These are phyloP conservation scores for Diaporthe sp. DNA, from an alignment of 2,329 filamentous ascomycete species.

Conservation along the genomic window DNA sequence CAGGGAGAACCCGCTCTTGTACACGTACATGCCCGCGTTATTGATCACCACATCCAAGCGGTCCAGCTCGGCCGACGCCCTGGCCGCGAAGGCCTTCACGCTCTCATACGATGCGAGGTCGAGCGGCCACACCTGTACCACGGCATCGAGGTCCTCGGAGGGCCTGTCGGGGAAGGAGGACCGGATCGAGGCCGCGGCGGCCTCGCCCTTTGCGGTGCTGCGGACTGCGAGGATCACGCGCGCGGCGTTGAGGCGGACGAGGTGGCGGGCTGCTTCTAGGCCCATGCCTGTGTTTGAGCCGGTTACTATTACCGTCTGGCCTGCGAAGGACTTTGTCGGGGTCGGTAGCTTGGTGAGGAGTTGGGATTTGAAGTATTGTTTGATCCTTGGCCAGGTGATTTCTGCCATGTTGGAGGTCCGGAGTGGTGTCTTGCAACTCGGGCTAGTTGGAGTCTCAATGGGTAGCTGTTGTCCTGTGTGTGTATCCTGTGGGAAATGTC, in stretches of 20 bases:
- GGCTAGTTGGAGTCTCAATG: neutral
- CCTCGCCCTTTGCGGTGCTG: constrained; percentile 51
- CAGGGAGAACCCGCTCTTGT: neutral
- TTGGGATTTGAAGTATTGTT: constrained; percentile 20
- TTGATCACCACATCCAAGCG: constrained; percentile 36
- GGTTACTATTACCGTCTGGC: constrained; percentile 53
- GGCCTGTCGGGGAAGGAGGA: neutral
- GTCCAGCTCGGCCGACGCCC: neutral
- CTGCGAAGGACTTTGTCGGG: constrained; percentile 32
- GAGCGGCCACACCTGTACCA: constrained; percentile 38
- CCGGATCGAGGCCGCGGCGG: constrained; percentile 53
- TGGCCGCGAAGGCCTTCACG: constrained; percentile 25
- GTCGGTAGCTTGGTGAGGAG: neutral
- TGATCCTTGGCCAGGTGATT: neutral
- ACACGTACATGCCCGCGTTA: constrained; percentile 35
- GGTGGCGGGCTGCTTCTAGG: constrained; percentile 53
- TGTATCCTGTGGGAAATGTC: neutral
- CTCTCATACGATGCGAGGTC: constrained; percentile 37
- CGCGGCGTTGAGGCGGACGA: constrained; percentile 52
- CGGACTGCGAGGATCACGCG: constrained; percentile 56
- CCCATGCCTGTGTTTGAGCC: constrained; percentile 58
- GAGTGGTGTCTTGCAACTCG: neutral
- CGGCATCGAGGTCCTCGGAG: neutral
- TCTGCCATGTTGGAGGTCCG: neutral
- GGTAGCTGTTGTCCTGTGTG: neutral